Conservation (phyloP, 192 early-diverging fungal species). For the Helicostylum pulchrum region DNA sequence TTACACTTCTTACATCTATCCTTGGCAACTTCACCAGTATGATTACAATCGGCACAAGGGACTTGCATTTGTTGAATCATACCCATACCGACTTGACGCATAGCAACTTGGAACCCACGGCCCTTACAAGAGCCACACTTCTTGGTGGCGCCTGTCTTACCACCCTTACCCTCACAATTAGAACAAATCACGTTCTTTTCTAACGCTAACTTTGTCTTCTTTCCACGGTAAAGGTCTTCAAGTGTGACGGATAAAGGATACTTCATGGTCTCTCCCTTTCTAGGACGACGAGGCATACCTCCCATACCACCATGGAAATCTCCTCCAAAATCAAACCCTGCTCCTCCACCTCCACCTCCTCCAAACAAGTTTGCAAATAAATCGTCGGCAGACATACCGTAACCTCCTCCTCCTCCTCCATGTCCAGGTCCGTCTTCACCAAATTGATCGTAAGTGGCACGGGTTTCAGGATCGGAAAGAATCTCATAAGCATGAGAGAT, state of each 20-base stretch:
- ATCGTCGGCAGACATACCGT: conserved; percentile 77
- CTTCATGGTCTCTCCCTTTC: conserved; percentile 55
- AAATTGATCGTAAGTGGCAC: conserved; percentile 86
- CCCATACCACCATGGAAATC: conserved; percentile 28
- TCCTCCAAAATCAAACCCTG: conserved; percentile 39
- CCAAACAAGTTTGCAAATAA: conserved; percentile 86
- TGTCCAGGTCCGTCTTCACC: conserved; percentile 85
- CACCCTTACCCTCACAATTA: conserved; percentile 73
- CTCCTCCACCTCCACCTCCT: conserved; percentile 54
- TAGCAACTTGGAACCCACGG: conserved; percentile 73
- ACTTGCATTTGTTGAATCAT: conserved; percentile 93
- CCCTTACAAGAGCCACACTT: conserved; percentile 76
- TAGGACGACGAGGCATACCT: conserved; percentile 38
- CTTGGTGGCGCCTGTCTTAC: conserved; percentile 72
- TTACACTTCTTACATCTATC: conserved; percentile 93
- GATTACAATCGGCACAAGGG: conserved; percentile 76
- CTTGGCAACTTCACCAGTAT: conserved; percentile 80
- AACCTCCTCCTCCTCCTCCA: conserved; percentile 54
- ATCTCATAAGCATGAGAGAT: conserved; percentile 89
- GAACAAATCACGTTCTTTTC: conserved; percentile 75
- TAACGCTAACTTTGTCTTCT: conserved; percentile 74
- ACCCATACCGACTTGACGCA: conserved; percentile 80
- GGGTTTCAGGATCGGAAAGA: conserved; percentile 73
- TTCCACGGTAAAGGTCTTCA: conserved; percentile 93
- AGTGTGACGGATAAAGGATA: conserved; percentile 81